phyloP scores from a whole-genome alignment of 2,329 filamentous ascomycete genomes.

The Fusarium pseudoanthophilum region DNA sequence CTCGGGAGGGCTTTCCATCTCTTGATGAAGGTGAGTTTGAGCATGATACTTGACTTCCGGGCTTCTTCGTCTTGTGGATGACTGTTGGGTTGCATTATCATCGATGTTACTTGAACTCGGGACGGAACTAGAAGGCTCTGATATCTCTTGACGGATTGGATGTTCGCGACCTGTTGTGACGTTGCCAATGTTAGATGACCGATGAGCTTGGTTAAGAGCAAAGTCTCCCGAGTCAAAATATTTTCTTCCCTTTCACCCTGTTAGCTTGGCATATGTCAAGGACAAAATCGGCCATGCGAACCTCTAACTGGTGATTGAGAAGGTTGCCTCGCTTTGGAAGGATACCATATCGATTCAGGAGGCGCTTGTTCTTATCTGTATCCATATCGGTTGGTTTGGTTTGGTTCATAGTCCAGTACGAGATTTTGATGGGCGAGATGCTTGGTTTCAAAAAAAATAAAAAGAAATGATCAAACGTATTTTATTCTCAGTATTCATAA shows the following conservation, averaged over 20 bases:
- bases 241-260: slow-evolving; percentile 8
- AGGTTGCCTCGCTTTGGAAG: slow-evolving; percentile 21
- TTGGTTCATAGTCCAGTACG: neutral
- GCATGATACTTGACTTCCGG: neutral
- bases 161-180: slow-evolving; percentile 31
- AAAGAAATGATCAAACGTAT: neutral
- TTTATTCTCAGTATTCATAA: neutral
- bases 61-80: neutral
- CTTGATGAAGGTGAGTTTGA: slow-evolving; percentile 4
- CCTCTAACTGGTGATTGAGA: slow-evolving; percentile 34
- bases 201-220: slow-evolving; percentile 32
- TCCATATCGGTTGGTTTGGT: neutral
- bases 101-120: slow-evolving; percentile 32
- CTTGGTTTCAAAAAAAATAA: too few species aligned
- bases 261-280: neutral
- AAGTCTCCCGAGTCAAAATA: slow-evolving; percentile 40
- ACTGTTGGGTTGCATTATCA: neutral
- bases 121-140: slow-evolving; percentile 19
- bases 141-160: slow-evolving; percentile 23
- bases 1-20: neutral
- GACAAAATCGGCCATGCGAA: neutral
- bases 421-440: neutral
- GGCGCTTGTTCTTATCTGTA: neutral
- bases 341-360: slow-evolving; percentile 11
- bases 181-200: slow-evolving; percentile 26